These are phyloP conservation scores for Sanghuangporus sanghuang DNA, from an alignment of 1,284 basidiomycete species.

Conservation along the genomic window DNA sequence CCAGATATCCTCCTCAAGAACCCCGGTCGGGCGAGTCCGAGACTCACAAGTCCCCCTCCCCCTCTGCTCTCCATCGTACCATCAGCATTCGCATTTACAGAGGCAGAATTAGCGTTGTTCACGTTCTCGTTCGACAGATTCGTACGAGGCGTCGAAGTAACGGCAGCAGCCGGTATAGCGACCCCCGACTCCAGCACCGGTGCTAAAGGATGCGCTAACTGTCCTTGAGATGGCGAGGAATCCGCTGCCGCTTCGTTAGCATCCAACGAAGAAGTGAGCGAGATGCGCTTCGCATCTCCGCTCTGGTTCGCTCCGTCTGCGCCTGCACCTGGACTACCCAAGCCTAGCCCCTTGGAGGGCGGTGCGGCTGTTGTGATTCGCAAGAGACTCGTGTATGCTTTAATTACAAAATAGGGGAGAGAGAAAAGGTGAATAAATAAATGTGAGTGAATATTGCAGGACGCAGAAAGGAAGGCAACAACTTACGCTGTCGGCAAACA, in stretches of 20 bases:
- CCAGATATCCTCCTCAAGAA: slow-evolving; percentile 1
- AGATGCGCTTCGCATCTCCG: slow-evolving; percentile 11
- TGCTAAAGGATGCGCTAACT: slow-evolving; percentile 1
- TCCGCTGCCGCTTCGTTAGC: not conserved
- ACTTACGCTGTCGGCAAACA: slow-evolving; percentile 82
- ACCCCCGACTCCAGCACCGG: not conserved
- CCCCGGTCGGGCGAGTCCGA: not conserved
- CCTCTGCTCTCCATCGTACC: not conserved
- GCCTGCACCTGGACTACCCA: not conserved
- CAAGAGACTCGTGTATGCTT: slow-evolving; percentile 83
- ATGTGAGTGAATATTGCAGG: too few relatives aligned
- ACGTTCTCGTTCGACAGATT: too few relatives aligned
- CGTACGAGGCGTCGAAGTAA: too few relatives aligned
- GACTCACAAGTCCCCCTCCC: slow-evolving; percentile 1
- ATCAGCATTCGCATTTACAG: not conserved
- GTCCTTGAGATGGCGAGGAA: not conserved
- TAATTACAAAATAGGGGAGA: not conserved
- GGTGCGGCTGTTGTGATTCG: slow-evolving; percentile 76
- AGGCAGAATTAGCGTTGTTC: not conserved
- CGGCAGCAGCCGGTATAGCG: not conserved
- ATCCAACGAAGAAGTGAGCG: slow-evolving; percentile 12
- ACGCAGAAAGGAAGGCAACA: not conserved
- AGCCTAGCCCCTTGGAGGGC: slow-evolving; percentile 15
- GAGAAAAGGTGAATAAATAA: not conserved
- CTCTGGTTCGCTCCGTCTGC: not conserved